Evolutionary conservation across 352 stramenopile genomes (phyloP).

Genomic region (Globisporangium barbulae): DNA sequence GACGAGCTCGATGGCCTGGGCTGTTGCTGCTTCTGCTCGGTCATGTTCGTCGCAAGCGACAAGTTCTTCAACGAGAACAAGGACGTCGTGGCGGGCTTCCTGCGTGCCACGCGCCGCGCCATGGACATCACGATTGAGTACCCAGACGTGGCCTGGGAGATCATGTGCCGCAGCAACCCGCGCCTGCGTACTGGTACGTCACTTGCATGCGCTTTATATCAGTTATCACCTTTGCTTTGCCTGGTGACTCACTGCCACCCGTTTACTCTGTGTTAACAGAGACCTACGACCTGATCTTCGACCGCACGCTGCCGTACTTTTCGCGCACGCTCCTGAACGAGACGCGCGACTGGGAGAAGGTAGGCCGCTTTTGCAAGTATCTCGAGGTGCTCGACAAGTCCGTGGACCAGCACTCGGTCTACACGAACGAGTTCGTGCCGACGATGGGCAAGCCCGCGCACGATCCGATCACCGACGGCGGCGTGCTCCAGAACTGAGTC

Average conservation of each 20-base stretch:
- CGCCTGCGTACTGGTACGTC: slow-evolving; percentile 37
- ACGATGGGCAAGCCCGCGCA: slow-evolving; percentile 44
- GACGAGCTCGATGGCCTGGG: slow-evolving; percentile 46
- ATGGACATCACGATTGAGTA: slow-evolving; percentile 57
- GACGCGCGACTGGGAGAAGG: slow-evolving; percentile 50
- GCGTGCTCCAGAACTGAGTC: slow-evolving; percentile 33
- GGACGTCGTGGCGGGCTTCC: slow-evolving; percentile 36
- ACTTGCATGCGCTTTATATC: not conserved
- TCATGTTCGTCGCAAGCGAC: slow-evolving; percentile 52
- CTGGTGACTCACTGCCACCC: slow-evolving; percentile 4
- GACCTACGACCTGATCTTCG: slow-evolving; percentile 49
- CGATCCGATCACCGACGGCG: slow-evolving; percentile 35
- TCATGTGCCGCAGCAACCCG: slow-evolving; percentile 54
- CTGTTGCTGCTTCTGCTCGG: slow-evolving; percentile 56
- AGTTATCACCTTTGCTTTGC: not conserved
- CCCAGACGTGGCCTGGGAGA: slow-evolving; percentile 41
- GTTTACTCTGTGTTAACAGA: slow-evolving; percentile 14
- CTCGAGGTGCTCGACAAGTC: slow-evolving; percentile 39
- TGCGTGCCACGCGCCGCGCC: slow-evolving; percentile 38
- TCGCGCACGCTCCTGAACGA: slow-evolving; percentile 48
- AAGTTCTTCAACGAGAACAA: slow-evolving; percentile 48
- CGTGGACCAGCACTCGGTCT: slow-evolving; percentile 52
- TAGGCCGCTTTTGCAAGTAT: slow-evolving; percentile 56
- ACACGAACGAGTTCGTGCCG: slow-evolving; percentile 48
- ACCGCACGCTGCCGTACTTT: slow-evolving; percentile 48